A percentile compares a stretch with the other conserved stretches of the same genome.
These are phyloP conservation scores for Xylariaceae sp. DNA, from an alignment of 2,329 filamentous ascomycete genomes.

Conservation along the genomic window DNA sequence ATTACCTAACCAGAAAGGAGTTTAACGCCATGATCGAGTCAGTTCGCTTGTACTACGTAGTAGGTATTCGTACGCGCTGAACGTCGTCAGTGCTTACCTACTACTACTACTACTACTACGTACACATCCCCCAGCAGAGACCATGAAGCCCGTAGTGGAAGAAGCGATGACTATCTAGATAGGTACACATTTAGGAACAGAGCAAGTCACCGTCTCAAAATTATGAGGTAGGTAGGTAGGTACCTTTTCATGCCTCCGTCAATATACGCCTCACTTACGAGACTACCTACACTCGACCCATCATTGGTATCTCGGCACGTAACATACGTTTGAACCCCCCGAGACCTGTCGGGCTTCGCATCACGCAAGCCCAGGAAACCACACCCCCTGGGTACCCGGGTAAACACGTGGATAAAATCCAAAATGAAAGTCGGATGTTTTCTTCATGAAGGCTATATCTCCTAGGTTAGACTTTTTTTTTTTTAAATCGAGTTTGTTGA, in stretches of 20 bases:
- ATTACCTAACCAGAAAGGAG: too few species aligned
- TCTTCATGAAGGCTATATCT: too few species aligned
- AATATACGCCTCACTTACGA: conserved; percentile 13
- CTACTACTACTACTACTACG: not conserved
- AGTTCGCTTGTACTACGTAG: too few species aligned
- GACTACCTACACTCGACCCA: not conserved
- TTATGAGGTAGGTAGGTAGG: too few species aligned
- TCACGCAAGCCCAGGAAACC: conserved; percentile 10
- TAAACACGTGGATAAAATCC: too few species aligned
- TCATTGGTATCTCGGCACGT: not conserved
- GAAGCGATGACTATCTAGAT: not conserved
- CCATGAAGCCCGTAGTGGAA: not conserved
- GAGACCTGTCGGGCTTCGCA: not conserved
- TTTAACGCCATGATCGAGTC: too few species aligned
- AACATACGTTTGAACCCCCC: conserved; percentile 11
- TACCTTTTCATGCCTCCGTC: conserved; percentile 9
- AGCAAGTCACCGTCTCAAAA: not conserved
- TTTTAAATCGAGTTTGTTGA: too few species aligned
- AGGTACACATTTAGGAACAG: conserved; percentile 1
- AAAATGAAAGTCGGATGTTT: too few species aligned
- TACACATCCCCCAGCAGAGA: not conserved
- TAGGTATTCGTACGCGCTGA: too few species aligned
- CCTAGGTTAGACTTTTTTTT: too few species aligned
- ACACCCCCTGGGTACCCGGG: too few species aligned
- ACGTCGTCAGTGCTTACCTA: too few species aligned